These are phyloP conservation scores for Cercophora samala DNA, from an alignment of 495 filamentous ascomycete genomes.

Conservation along the genomic window DNA sequence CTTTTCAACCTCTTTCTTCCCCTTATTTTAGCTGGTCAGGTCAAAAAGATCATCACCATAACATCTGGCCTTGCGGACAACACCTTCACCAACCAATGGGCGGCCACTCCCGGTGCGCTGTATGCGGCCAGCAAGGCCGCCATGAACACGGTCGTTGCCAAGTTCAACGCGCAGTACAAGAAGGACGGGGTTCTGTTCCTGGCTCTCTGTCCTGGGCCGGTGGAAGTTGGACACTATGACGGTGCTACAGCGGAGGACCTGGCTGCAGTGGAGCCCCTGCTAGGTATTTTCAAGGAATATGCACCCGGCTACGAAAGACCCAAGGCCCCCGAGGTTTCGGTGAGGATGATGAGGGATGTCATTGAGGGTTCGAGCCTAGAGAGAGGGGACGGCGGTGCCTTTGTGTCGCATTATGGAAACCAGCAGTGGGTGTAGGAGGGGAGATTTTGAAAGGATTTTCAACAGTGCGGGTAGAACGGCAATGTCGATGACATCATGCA, in stretches of 20 bases:
- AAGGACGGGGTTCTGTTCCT: conserved; percentile 53
- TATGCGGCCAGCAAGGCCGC: conserved; percentile 42
- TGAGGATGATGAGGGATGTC: conserved; percentile 37
- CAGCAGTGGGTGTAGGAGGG: neutral
- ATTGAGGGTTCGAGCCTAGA: conserved; percentile 46
- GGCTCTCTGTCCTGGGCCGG: conserved; percentile 45
- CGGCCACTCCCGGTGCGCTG: conserved; percentile 22
- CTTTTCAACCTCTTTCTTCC: conserved; percentile 52
- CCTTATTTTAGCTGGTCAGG: conserved; percentile 44
- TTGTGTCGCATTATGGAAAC: conserved; percentile 45
- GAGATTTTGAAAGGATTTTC: neutral
- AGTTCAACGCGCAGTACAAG: conserved; percentile 51
- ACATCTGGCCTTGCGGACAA: conserved; percentile 46
- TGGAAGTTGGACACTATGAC: conserved; percentile 36
- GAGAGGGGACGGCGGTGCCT: conserved; percentile 47
- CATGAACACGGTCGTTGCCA: conserved; percentile 41
- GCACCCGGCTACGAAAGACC: conserved; percentile 50
- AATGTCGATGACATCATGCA: neutral
- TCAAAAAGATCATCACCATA: conserved; percentile 55
- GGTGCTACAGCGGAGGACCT: conserved; percentile 35
- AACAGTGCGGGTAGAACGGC: neutral
- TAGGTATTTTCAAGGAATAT: conserved; percentile 39
- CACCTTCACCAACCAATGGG: conserved; percentile 25
- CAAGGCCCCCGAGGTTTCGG: conserved; percentile 39
- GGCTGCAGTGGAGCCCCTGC: conserved; percentile 25